Evolutionary conservation across 2,329 filamentous ascomycete species (phyloP).

Genomic region (Nectriaceae sp.): DNA sequence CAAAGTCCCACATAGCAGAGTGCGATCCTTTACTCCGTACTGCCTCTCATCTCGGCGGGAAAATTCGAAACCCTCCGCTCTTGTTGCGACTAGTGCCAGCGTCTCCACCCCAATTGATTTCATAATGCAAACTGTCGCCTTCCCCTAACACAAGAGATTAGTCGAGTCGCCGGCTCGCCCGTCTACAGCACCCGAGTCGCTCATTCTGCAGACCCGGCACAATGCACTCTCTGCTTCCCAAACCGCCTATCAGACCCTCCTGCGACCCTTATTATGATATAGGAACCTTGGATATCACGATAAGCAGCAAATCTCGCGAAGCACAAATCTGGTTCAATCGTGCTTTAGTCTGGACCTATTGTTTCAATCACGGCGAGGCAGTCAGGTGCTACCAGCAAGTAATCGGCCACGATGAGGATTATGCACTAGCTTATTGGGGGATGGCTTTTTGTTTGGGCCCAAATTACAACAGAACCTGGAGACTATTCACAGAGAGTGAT

Average conservation of each 20-base stretch:
- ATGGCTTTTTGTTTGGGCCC: constrained; percentile 58
- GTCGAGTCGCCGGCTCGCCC: background rate
- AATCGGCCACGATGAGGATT: constrained; percentile 43
- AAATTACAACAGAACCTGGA: constrained; percentile 43
- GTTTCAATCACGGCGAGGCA: constrained; percentile 62
- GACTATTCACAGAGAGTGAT: constrained; percentile 20
- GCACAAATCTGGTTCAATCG: constrained; percentile 60
- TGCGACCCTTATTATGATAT: constrained; percentile 39
- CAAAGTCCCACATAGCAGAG: background rate
- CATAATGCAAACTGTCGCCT: background rate
- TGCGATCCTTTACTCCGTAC: background rate
- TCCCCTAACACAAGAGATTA: background rate
- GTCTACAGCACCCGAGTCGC: background rate
- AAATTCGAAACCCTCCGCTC: background rate
- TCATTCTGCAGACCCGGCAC: background rate
- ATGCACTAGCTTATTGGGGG: constrained; percentile 54
- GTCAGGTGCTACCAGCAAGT: constrained; percentile 49
- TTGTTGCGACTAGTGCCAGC: background rate
- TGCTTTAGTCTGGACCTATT: constrained; percentile 60
- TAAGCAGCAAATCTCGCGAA: constrained; percentile 45
- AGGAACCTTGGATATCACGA: constrained; percentile 45
- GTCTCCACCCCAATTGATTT: background rate
- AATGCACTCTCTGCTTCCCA: background rate
- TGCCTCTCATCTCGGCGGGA: background rate
- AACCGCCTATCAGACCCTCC: background rate